These are phyloP conservation scores for Saccharomycopsis fermentans DNA, from an alignment of 805 yeast species.

Conservation along the genomic window DNA sequence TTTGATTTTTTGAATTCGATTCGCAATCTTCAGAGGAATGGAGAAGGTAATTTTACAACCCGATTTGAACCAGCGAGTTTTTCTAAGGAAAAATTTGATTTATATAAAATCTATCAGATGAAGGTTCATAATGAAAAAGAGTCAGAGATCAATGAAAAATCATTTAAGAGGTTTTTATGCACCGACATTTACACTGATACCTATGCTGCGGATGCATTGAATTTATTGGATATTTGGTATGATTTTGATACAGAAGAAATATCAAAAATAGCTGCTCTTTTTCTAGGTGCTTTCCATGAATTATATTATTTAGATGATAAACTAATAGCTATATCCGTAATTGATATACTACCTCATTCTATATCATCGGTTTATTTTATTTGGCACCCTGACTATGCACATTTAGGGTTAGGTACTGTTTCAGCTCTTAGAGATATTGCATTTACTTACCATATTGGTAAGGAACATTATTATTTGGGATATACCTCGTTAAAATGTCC, in stretches of 20 bases:
- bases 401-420: conserved; percentile 64
- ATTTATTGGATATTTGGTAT: conserved; percentile 9
- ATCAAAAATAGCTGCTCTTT: background rate
- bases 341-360: conserved; percentile 67
- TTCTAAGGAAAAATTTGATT: conserved; percentile 47
- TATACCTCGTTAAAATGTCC: conserved; percentile 68
- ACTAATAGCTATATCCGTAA: conserved; percentile 64
- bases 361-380: conserved; percentile 80
- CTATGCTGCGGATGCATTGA: conserved; percentile 18
- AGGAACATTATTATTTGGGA: conserved; percentile 65
- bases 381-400: conserved; percentile 74
- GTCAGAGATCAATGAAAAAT: conserved; percentile 32
- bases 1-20: conserved; percentile 11
- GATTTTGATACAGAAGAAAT: background rate
- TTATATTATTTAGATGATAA: conserved; percentile 56
- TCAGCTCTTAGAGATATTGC: conserved; percentile 65
- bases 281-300: conserved; percentile 53
- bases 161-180: conserved; percentile 62
- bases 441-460: conserved; percentile 36
- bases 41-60: conserved; percentile 28
- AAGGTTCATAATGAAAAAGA: conserved; percentile 54
- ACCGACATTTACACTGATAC: conserved; percentile 43
- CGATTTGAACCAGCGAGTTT: conserved; percentile 42
- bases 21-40: conserved; percentile 10
- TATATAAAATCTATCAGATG: conserved; percentile 64